Base-by-base conservation (phyloP, 345 rosid genomes). In the Excoecaria agallocha region DNA sequence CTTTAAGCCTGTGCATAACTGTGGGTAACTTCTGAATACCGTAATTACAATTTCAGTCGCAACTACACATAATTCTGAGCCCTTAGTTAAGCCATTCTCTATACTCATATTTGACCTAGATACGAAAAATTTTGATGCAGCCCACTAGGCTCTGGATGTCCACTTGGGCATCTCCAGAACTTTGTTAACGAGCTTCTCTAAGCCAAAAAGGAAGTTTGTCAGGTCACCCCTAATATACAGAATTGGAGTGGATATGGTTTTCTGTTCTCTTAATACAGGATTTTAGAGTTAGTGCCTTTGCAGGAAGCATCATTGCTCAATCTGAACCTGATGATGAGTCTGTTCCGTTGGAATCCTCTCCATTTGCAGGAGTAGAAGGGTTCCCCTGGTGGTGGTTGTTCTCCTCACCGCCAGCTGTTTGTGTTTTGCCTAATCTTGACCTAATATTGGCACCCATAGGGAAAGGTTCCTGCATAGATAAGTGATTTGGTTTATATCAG, bases 371-470 rank as follows among this genome's bases (percentile, higher is more conserved):
- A 71, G 76, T 82, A 41, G 89, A 85, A 57, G 77, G 61, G 81
- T 56, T 75, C 76, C 79, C 85, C 66, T 81, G 83, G 60, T 78
- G 76, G 71, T 78, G 76, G 71, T 78, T 67, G 85, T 79, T 86
- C 73, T 88, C 92, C 73, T 83, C 92, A 0, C 58, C 82, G 76
- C 87, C 76, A 51, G 72, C 76, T 22, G 66, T 81, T 79, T 93
- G 85, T 66, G 88, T 86, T 80, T 89, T 91, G 71, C 91, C 92
- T 75, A 89, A 83, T 76, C 97, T 85, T 67, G 91, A 78, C 65
- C 97, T 82, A 69, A 88, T 83, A 80, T 86, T 88, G 71, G 84
- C 62, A 50, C 97, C 94, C 93, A 89, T 87, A 4, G 97, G 97
- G 79, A 91, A 91, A 16, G 97, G 97, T 78, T 91, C 97, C 97